A percentile compares a stretch with the other conserved stretches of the same genome.
These are phyloP conservation scores for Cladorrhinum samala DNA, from an alignment of 495 filamentous ascomycete genomes.

Conservation along the genomic window DNA sequence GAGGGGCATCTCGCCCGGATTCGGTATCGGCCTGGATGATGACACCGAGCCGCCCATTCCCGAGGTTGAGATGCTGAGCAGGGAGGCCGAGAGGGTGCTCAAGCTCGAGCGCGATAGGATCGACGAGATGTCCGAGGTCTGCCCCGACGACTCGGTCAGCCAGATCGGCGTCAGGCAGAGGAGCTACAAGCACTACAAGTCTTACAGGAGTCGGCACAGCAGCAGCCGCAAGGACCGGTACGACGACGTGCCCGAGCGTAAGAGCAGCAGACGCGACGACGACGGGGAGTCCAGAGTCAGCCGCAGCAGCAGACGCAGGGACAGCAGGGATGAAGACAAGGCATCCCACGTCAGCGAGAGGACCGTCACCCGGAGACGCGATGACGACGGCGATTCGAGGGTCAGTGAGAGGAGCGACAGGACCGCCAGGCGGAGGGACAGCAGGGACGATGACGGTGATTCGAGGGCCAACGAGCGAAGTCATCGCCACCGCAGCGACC, in stretches of 20 bases:
- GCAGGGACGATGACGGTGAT: conserved; percentile 18
- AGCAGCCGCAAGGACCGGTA: conserved; percentile 26
- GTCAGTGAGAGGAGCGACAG: conserved; percentile 17
- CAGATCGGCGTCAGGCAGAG: conserved; percentile 15
- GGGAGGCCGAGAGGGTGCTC: conserved; percentile 58
- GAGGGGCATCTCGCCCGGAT: conserved; percentile 55
- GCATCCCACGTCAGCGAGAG: conserved; percentile 14
- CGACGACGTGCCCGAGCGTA: conserved; percentile 23
- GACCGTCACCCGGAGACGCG: conserved; percentile 23
- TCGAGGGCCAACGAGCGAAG: conserved; percentile 8
- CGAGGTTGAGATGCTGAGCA: conserved; percentile 82
- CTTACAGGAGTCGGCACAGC: conserved; percentile 20
- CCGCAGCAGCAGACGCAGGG: too few species aligned
- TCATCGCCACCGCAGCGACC: conserved; percentile 1
- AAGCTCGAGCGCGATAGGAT: conserved; percentile 8
- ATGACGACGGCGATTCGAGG: conserved; percentile 6
- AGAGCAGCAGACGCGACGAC: conserved; percentile 20
- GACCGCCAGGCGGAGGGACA: conserved; percentile 20
- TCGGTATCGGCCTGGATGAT: conserved; percentile 12
- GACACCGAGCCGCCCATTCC: conserved; percentile 60
- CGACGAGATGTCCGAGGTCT: conserved; percentile 15
- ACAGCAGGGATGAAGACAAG: too few species aligned
- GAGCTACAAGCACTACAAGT: conserved; percentile 14
- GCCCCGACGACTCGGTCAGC: conserved; percentile 26
- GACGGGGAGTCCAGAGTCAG: conserved; percentile 6